Percentiles rank a stretch among this genome's conserved stretches.
These are phyloP conservation scores for Lentinus brumalis DNA, from an alignment of 768 basidiomycete genomes.

Conservation along the genomic window DNA sequence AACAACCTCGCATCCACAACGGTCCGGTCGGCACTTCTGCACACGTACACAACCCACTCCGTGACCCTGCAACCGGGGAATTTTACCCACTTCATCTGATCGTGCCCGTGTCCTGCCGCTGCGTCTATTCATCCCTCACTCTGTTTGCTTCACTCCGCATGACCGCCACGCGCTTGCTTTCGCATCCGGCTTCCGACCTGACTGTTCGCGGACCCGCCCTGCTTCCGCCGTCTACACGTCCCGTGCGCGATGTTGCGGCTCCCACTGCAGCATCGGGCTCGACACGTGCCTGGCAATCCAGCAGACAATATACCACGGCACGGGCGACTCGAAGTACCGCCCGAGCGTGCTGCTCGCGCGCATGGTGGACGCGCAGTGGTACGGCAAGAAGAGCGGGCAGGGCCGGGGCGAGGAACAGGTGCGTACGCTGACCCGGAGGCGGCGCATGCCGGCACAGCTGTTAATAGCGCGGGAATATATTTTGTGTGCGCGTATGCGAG, in stretches of 20 bases:
- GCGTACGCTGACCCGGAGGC: too few relatives aligned
- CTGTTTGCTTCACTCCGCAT: background rate
- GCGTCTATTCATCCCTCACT: background rate
- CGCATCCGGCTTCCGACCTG: background rate
- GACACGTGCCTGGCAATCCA: constrained; percentile 96
- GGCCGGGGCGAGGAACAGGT: too few relatives aligned
- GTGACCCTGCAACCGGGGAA: background rate
- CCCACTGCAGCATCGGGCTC: constrained; percentile 76
- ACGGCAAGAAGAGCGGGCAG: constrained; percentile 89
- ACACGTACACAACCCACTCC: constrained; percentile 1
- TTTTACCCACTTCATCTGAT: background rate
- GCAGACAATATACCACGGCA: constrained; percentile 84
- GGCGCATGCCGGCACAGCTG: too few relatives aligned
- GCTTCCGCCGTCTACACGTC: background rate
- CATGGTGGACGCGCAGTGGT: constrained; percentile 97
- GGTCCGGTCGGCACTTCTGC: background rate
- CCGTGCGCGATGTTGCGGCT: constrained; percentile 1
- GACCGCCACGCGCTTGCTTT: background rate
- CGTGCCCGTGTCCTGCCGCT: constrained; percentile 12
- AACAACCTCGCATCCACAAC: background rate
- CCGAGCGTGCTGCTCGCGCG: constrained; percentile 87
- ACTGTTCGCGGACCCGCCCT: background rate
- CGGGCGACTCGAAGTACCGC: constrained; percentile 93
- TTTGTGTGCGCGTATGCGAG: too few relatives aligned
- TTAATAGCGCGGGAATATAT: too few relatives aligned